A percentile compares a stretch with the other conserved stretches of the same genome.
Evolutionary conservation across 331 rosid genomes (phyloP).

Genomic region (Rosa hybrid): DNA sequence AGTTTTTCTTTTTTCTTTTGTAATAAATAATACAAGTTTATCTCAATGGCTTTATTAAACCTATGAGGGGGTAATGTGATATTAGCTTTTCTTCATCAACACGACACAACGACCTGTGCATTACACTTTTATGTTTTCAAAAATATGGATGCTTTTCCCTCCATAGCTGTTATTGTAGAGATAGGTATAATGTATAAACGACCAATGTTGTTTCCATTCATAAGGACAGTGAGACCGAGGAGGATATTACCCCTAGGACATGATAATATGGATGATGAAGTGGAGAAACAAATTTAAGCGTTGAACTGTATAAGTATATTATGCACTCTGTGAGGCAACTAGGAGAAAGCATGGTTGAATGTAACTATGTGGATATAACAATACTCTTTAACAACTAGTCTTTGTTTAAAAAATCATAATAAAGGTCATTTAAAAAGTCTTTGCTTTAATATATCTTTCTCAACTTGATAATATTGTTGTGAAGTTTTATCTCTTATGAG

Average conservation of each 20-base stretch:
- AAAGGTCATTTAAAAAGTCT: not conserved
- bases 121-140: not conserved
- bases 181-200: not conserved
- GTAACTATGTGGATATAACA: not conserved
- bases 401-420: not conserved
- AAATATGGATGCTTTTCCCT: not conserved
- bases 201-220: not conserved
- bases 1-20: constrained; percentile 33
- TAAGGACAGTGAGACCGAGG: not conserved
- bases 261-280: not conserved
- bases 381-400: not conserved
- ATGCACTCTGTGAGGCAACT: not conserved
- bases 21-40: constrained; percentile 15
- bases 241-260: not conserved
- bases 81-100: constrained; percentile 2
- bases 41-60: not conserved
- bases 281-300: not conserved
- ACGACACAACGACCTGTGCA: not conserved
- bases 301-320: not conserved
- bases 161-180: not conserved
- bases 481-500: constrained; percentile 21
- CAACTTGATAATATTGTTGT: not conserved
- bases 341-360: not conserved
- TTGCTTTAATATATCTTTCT: not conserved
- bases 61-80: constrained; percentile 7